Evolutionary conservation across 2,329 filamentous ascomycete genomes (phyloP), one percentile per base, ranked within the genome.

Genomic region (Alternaria arborescens): DNA sequence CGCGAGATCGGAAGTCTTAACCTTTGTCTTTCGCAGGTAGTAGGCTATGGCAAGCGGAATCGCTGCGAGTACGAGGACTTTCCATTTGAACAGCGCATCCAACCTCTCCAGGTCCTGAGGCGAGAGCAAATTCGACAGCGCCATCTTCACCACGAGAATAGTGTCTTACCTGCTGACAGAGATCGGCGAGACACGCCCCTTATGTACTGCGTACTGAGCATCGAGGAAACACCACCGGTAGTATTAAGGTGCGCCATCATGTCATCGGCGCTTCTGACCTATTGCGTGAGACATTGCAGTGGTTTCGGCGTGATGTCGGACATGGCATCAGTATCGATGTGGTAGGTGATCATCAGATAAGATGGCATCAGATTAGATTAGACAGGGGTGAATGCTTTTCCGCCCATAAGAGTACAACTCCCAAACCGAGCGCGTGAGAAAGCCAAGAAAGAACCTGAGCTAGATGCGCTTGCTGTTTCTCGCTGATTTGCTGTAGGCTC

Each of bases 1-100:
- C 43, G 54, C 61, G 24, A 67, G 57, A 41, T 64, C 62, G 40
- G 64, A 16, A 18, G 40, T 18, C 51, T 53, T 44, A 6, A 40
- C 51, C 44, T 18, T 43, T 5, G 51, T 43, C 14, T 20, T 44
- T 10, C 40, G 51, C 3, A 53, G n/a, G 14, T 43, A 42, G 28
- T 42, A 53, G 12, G 51, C 28, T 32, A 53, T 5, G 28, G 4
- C 40, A 32, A 53, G 51, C 4, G 51, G 40, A 5, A 34, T 26
- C 0, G 5, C 28, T 5, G 40, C 51, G 14, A 53, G n/a, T 20
- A 44, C 12, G 2, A 53, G 14, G 1, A 53, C 1, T 11, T 28
- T 34, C 51, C 18, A 53, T 43, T 26, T 10, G 8, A 53, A 44
- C 8, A 44, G 11, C 4, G 14, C 28, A 36, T 18, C 4, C 7